phyloP scores from a whole-genome alignment of 2,329 filamentous ascomycete genomes.

The Aureobasidium sp. region DNA sequence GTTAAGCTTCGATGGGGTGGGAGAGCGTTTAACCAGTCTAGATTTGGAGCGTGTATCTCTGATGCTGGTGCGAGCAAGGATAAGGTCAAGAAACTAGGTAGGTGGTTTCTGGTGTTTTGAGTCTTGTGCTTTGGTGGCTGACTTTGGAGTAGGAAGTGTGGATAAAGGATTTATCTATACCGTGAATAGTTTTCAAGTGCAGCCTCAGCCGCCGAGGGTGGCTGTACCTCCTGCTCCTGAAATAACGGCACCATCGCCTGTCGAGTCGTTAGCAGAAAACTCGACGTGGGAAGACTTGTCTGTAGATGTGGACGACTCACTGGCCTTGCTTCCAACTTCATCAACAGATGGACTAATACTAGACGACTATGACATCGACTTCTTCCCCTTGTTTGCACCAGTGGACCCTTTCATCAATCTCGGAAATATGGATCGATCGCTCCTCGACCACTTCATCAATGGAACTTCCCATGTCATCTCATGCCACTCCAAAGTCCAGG shows the following conservation, averaged over 20 bases:
- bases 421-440: not conserved
- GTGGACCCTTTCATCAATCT: constrained; percentile 10
- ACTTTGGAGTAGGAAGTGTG: not conserved
- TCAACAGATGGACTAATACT: not conserved
- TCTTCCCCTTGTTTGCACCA: not conserved
- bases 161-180: constrained; percentile 7
- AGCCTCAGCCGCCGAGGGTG: not conserved
- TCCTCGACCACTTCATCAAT: constrained; percentile 14
- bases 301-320: not conserved
- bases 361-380: not conserved
- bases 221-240: not conserved
- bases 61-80: not conserved
- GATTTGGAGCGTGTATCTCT: constrained; percentile 13
- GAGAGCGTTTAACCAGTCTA: constrained; percentile 12
- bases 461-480: constrained; percentile 13
- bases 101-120: too few species aligned
- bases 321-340: not conserved
- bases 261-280: not conserved
- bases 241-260: not conserved
- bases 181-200: constrained; percentile 1
- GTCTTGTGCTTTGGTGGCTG: not conserved
- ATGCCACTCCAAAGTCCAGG: constrained; percentile 12
- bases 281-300: not conserved
- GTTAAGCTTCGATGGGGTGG: constrained; percentile 14
- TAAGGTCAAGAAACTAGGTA: constrained; percentile 12